Evolutionary conservation across 768 basidiomycete species (phyloP).

Genomic region (Boletus fagicola): DNA sequence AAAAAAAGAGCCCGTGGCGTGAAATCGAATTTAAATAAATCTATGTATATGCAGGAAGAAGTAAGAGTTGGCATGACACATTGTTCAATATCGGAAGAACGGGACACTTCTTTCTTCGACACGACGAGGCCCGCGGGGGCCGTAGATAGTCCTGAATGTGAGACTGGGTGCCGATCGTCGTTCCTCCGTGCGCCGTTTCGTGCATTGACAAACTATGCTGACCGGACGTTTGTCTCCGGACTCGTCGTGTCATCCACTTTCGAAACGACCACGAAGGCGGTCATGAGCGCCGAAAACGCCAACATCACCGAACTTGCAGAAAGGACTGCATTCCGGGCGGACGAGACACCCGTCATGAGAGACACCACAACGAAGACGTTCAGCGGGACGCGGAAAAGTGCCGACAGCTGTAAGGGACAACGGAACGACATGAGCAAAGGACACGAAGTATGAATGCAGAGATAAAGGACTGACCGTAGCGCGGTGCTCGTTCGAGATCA

Average conservation of each 20-base stretch:
- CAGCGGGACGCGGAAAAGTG: slow-evolving; percentile 72
- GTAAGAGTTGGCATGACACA: neutral
- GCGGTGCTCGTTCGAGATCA: slow-evolving; percentile 70
- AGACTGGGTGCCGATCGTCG: neutral
- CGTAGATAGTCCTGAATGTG: too few relatives aligned
- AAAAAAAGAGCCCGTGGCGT: neutral
- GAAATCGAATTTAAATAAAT: neutral
- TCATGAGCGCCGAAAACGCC: slow-evolving; percentile 57
- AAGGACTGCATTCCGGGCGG: slow-evolving; percentile 60
- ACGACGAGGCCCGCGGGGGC: neutral
- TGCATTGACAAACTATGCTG: slow-evolving; percentile 9
- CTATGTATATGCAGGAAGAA: too few relatives aligned
- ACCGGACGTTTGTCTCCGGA: slow-evolving; percentile 20
- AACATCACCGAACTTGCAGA: slow-evolving; percentile 57
- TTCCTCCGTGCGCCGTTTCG: neutral
- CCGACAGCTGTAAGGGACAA: slow-evolving; percentile 48
- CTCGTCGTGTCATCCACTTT: slow-evolving; percentile 28
- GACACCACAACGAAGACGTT: slow-evolving; percentile 73
- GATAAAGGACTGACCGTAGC: slow-evolving; percentile 55
- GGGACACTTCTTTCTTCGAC: neutral
- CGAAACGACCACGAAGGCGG: slow-evolving; percentile 46
- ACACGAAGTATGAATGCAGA: too few relatives aligned
- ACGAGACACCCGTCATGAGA: slow-evolving; percentile 65
- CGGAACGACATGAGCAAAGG: neutral
- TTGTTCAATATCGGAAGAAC: neutral